Conservation (phyloP, 441 rosid species). For the Aquilaria agallochum region DNA sequence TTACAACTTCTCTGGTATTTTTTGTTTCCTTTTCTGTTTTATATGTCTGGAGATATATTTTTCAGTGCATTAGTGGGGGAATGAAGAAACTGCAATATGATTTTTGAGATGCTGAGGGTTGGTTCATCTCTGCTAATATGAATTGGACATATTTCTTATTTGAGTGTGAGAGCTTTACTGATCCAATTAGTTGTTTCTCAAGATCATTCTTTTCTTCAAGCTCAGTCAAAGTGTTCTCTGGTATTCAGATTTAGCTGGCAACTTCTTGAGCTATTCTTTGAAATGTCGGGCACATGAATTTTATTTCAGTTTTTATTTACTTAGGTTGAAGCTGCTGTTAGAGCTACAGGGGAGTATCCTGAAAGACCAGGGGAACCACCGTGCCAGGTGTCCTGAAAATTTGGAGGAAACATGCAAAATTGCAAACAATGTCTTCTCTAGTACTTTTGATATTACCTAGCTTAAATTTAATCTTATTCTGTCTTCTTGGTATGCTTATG, state of each 20-base stretch:
- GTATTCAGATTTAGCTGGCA: too few relatives aligned
- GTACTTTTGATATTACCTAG: too few relatives aligned
- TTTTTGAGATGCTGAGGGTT: neutral
- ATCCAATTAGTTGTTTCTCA: too few relatives aligned
- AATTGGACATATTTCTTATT: too few relatives aligned
- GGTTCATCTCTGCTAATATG: neutral
- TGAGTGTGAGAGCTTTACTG: neutral
- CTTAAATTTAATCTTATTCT: neutral
- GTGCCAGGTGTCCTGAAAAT: conserved; percentile 56
- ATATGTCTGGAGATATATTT: too few relatives aligned
- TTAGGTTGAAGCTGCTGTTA: conserved; percentile 91
- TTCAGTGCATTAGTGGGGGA: too few relatives aligned
- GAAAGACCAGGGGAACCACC: conserved; percentile 79
- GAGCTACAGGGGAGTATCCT: conserved; percentile 91
- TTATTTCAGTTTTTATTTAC: conserved; percentile 13
- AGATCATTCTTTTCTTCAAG: too few relatives aligned
- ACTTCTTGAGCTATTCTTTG: conserved; percentile 30
- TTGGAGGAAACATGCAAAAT: neutral
- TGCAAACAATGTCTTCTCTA: too few relatives aligned
- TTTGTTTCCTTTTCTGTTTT: too few relatives aligned
- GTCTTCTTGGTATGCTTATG: conserved; percentile 13
- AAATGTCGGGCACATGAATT: conserved; percentile 16
- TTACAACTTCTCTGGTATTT: too few relatives aligned
- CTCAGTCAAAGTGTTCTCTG: too few relatives aligned
- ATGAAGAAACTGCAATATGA: too few relatives aligned